Conservation (phyloP, 129 eudicot genomes). For the Helianthus tuberosus region DNA sequence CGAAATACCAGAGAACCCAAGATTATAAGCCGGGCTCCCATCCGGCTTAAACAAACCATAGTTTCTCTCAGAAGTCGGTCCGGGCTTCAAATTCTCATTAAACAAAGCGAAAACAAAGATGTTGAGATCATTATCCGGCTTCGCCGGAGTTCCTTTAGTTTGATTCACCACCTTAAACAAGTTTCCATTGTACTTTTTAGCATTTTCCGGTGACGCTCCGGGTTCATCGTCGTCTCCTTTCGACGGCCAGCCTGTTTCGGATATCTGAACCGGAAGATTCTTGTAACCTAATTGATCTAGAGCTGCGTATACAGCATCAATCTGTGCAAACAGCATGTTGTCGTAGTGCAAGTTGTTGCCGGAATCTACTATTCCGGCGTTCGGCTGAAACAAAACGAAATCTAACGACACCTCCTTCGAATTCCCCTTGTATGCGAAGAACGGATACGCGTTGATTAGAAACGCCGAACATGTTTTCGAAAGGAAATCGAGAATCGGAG, state of each 20-base stretch:
- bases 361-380: constrained; percentile 58
- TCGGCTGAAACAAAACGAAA: constrained; percentile 67
- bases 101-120: constrained; percentile 78
- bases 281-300: constrained; percentile 52
- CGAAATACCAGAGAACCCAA: constrained; percentile 49
- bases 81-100: constrained; percentile 87
- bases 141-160: constrained; percentile 81
- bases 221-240: constrained; percentile 76
- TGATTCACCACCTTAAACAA: constrained; percentile 57
- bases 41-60: constrained; percentile 92
- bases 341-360: constrained; percentile 60
- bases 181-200: constrained; percentile 78
- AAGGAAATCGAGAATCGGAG: constrained; percentile 60
- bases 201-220: constrained; percentile 82
- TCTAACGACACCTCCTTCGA: constrained; percentile 72
- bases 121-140: constrained; percentile 66
- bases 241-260: constrained; percentile 99
- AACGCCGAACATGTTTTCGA: constrained; percentile 66
- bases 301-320: constrained; percentile 81
- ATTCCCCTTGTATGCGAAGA: constrained; percentile 69
- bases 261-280: constrained; percentile 66
- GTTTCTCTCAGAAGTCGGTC: constrained; percentile 87
- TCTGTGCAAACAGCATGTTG: constrained; percentile 85
- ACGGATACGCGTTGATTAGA: constrained; percentile 85
- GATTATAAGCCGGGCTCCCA: constrained; percentile 69